These are phyloP conservation scores for Verticillium zaregamsianum DNA, from an alignment of 2,329 filamentous ascomycete species.

Conservation along the genomic window DNA sequence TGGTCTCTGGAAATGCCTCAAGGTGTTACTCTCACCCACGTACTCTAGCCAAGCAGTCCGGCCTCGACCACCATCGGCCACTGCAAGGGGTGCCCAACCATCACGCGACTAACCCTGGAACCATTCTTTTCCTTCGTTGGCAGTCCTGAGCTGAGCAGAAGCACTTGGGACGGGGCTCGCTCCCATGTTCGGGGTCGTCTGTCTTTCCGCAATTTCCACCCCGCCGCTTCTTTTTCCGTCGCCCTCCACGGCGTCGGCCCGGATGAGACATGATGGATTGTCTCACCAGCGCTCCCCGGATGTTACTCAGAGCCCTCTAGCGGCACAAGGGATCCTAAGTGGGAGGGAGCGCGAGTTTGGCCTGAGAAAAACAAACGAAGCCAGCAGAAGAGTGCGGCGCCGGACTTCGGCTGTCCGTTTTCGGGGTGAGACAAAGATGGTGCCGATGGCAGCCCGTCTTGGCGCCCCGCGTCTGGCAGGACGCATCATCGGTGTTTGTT, in stretches of 20 bases:
- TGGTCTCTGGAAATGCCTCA: background rate
- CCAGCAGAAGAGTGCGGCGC: background rate
- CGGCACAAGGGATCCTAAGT: background rate
- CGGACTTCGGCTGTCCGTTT: background rate
- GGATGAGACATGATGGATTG: background rate
- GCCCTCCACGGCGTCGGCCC: background rate
- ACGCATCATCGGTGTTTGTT: too few relatives aligned
- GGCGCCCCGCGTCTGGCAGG: background rate
- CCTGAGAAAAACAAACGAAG: background rate
- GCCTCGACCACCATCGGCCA: background rate
- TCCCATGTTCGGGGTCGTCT: background rate
- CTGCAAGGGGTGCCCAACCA: background rate
- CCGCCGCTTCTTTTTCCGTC: background rate
- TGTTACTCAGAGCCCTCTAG: too few relatives aligned
- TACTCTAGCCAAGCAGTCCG: background rate
- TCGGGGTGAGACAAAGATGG: background rate
- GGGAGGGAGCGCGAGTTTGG: background rate
- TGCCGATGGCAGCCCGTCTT: background rate
- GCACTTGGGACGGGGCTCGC: background rate
- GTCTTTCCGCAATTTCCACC: background rate
- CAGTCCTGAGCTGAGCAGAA: background rate
- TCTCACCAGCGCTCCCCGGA: background rate
- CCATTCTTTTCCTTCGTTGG: background rate
- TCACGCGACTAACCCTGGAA: background rate
- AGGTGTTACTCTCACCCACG: background rate